Evolutionary conservation across 306 rosid genomes (phyloP).

Genomic region (Delonix regia): DNA sequence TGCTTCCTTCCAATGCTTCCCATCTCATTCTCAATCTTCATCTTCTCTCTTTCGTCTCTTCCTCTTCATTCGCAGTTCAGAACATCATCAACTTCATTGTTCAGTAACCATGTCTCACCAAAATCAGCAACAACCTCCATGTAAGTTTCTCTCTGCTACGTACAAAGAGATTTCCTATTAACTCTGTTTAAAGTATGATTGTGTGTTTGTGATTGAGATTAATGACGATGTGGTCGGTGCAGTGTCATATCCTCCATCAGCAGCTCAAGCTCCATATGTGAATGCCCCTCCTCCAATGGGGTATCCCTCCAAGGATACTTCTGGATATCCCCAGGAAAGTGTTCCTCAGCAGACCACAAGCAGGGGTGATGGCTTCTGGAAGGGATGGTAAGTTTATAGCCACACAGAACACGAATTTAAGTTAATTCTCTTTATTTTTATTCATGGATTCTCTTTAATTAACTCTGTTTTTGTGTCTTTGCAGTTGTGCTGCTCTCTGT

Average conservation of each 20-base stretch:
- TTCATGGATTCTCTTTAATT: too few species aligned
- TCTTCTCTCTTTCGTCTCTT: too few species aligned
- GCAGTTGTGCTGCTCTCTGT: slow-evolving; percentile 63
- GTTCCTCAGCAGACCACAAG: slow-evolving; percentile 38
- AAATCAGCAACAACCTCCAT: slow-evolving; percentile 45
- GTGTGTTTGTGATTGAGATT: slow-evolving; percentile 4
- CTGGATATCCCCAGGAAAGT: slow-evolving; percentile 27
- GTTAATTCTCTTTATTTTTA: too few species aligned
- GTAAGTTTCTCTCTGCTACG: background rate
- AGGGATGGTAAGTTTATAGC: slow-evolving; percentile 52
- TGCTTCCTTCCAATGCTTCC: too few species aligned
- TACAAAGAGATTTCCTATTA: background rate
- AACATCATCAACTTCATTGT: background rate
- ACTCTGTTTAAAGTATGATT: too few species aligned
- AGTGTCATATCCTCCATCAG: background rate
- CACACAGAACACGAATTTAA: too few species aligned
- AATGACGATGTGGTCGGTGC: background rate
- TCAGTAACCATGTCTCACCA: slow-evolving; percentile 34
- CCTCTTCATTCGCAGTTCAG: too few species aligned
- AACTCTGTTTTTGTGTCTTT: background rate
- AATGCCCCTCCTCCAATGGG: slow-evolving; percentile 45
- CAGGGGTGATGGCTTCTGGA: slow-evolving; percentile 65
- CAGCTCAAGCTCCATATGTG: background rate
- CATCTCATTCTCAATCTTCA: too few species aligned
- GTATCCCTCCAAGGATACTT: slow-evolving; percentile 40